Conservation (phyloP, 345 rosid genomes). For the Adansonia digitata region DNA sequence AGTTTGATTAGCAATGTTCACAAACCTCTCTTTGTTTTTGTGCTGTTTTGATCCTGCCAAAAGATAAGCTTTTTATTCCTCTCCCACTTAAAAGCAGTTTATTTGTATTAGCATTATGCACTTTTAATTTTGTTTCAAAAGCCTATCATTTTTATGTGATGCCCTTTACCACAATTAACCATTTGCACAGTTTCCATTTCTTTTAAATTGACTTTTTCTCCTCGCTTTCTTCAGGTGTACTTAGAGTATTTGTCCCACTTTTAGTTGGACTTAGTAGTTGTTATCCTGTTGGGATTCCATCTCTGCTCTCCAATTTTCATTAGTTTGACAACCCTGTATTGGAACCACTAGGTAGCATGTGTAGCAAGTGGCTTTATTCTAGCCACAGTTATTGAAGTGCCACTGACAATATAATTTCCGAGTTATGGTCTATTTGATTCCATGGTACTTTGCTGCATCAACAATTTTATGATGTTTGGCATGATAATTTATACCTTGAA, state of each 20-base stretch:
- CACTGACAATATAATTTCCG: not conserved
- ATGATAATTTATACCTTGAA: not conserved
- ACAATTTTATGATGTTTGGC: not conserved
- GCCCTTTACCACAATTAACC: not conserved
- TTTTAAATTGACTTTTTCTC: not conserved
- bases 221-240: not conserved
- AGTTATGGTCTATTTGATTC: not conserved
- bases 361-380: not conserved
- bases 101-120: not conserved
- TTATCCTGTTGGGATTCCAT: constrained; percentile 2
- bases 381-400: not conserved
- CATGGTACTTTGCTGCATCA: not conserved
- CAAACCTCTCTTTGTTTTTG: not conserved
- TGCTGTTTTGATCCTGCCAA: not conserved
- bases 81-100: constrained; percentile 14
- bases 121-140: not conserved
- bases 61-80: not conserved
- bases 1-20: constrained; percentile 22
- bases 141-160: not conserved
- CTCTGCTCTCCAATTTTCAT: not conserved
- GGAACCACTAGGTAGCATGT: constrained; percentile 14
- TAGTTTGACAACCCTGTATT: not conserved
- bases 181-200: not conserved
- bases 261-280: not conserved
- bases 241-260: not conserved